Percentiles rank a stretch among this genome's conserved stretches.
Evolutionary conservation across 2,329 filamentous ascomycete genomes (phyloP).

Genomic region (Fusarium continuum): DNA sequence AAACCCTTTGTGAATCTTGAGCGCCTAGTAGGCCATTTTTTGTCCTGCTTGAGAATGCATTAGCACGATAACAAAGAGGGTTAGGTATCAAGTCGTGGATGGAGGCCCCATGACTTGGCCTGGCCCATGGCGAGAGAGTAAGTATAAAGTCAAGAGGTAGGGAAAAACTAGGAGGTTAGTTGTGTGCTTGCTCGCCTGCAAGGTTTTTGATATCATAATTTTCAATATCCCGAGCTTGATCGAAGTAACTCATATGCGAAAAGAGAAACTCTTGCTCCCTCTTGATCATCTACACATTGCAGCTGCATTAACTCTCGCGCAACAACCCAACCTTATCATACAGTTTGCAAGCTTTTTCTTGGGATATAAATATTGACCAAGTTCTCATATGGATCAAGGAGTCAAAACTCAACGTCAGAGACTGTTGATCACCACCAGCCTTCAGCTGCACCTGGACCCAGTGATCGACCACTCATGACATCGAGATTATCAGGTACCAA

Average conservation of each 20-base stretch:
- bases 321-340: neutral
- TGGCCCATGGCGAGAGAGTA: neutral
- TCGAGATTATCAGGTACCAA: constrained; percentile 31
- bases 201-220: neutral
- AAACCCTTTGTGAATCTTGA: neutral
- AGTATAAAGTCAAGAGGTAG: constrained; percentile 26
- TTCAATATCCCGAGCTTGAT: neutral
- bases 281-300: neutral
- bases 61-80: constrained; percentile 12
- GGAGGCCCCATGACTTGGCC: constrained; percentile 10
- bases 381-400: constrained; percentile 17
- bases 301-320: neutral
- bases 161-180: neutral
- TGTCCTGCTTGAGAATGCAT: constrained; percentile 18
- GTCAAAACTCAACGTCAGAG: constrained; percentile 33
- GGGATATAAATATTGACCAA: neutral
- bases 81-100: neutral
- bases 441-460: constrained; percentile 18
- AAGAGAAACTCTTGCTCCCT: neutral
- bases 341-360: neutral
- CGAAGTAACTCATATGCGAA: neutral
- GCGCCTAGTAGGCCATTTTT: neutral
- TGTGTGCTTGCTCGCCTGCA: neutral
- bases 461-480: constrained; percentile 35
- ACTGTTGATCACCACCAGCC: constrained; percentile 26